Percentiles rank a stretch among this genome's conserved stretches.
phyloP scores from a whole-genome alignment of 208 protist species.

The Wallacemonas sp. region DNA sequence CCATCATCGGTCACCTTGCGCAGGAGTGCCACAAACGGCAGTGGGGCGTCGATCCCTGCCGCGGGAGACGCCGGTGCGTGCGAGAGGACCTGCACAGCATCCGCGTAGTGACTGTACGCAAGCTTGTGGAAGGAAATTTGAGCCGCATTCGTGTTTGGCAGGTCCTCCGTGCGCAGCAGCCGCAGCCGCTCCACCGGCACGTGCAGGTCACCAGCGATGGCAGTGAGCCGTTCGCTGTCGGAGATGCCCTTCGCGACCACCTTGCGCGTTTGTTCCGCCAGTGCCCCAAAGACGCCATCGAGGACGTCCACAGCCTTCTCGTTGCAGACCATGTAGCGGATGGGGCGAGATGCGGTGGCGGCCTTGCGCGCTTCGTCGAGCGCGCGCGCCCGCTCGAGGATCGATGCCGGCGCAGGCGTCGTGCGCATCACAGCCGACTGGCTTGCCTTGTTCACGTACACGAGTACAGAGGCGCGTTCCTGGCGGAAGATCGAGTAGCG shows the following conservation, averaged over 20 bases:
- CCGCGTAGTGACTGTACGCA: slow-evolving; percentile 8
- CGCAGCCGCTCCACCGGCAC: slow-evolving; percentile 33
- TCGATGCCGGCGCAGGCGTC: slow-evolving; percentile 22
- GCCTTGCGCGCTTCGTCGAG: slow-evolving; percentile 36
- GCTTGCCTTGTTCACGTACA: slow-evolving; percentile 66
- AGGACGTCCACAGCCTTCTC: slow-evolving; percentile 37
- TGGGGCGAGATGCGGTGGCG: slow-evolving; percentile 17
- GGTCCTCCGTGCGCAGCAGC: slow-evolving; percentile 22
- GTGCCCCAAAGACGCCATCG: slow-evolving; percentile 35
- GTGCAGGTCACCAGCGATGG: slow-evolving; percentile 35
- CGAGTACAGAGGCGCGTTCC: slow-evolving; percentile 68
- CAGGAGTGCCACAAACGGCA: slow-evolving; percentile 10
- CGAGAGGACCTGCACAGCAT: slow-evolving; percentile 14
- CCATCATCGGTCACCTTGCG: neutral
- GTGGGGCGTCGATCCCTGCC: neutral
- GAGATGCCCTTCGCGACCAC: slow-evolving; percentile 22
- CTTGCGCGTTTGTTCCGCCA: slow-evolving; percentile 18
- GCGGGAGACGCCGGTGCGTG: neutral
- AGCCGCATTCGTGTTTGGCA: slow-evolving; percentile 17
- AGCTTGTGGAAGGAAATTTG: slow-evolving; percentile 8
- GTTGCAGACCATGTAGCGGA: slow-evolving; percentile 41
- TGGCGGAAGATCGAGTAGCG: slow-evolving; percentile 51
- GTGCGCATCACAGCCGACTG: slow-evolving; percentile 33
- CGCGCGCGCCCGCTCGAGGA: slow-evolving; percentile 35
- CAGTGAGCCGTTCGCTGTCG: slow-evolving; percentile 21